Conservation (phyloP, 305 asterid genomes). For the Plantago lanceolata region DNA sequence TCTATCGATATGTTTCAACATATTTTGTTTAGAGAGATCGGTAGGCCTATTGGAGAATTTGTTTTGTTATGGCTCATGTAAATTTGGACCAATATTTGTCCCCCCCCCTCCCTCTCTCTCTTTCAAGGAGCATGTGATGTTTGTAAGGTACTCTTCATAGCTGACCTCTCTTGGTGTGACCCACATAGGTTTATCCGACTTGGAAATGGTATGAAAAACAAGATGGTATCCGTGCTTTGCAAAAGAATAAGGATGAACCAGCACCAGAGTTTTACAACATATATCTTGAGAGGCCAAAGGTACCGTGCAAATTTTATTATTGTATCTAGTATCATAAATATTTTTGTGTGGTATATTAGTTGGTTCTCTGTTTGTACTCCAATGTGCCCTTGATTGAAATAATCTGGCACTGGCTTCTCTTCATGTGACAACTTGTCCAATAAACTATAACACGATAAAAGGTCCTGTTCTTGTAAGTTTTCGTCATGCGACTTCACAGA, state of each 20-base stretch:
- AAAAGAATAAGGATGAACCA: constrained; percentile 83
- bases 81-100: no score
- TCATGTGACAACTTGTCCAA: not conserved
- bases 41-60: not conserved
- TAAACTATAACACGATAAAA: no score
- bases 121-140: not conserved
- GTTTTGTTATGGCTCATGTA: not conserved
- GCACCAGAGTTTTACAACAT: constrained; percentile 98
- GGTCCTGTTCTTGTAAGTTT: no score
- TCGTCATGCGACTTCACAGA: no score
- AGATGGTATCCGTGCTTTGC: constrained; percentile 95
- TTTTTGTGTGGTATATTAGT: not conserved
- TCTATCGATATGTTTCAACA: constrained; percentile 5
- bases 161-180: constrained; percentile 12
- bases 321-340: not conserved
- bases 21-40: not conserved
- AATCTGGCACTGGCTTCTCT: not conserved
- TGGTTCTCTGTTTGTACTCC: no score
- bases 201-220: constrained; percentile 99
- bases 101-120: not conserved
- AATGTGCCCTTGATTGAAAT: no score
- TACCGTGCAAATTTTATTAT: constrained; percentile 24
- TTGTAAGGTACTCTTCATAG: constrained; percentile 6
- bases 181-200: constrained; percentile 83
- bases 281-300: constrained; percentile 99